phyloP scores from a whole-genome alignment of 768 basidiomycete genomes.

The Lyophyllum atratum region DNA sequence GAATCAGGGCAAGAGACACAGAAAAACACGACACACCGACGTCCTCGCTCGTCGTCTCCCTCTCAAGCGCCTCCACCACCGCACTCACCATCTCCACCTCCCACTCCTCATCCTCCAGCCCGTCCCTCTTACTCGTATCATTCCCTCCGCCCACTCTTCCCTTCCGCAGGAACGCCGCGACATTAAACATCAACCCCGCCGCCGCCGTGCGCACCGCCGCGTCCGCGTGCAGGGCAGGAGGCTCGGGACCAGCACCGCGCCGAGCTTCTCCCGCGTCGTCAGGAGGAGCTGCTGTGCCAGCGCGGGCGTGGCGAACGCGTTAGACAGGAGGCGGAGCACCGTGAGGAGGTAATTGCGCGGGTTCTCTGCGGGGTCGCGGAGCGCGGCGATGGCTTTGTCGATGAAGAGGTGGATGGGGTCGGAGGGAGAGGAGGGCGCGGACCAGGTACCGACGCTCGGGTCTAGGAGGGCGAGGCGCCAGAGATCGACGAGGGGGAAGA shows the following conservation, averaged over 20 bases:
- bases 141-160: constrained; percentile 46
- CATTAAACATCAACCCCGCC: constrained; percentile 81
- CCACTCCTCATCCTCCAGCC: constrained; percentile 76
- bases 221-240: constrained; percentile 74
- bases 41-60: constrained; percentile 76
- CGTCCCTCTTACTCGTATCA: constrained; percentile 32
- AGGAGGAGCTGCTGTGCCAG: constrained; percentile 42
- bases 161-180: constrained; percentile 67
- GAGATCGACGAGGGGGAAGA: constrained; percentile 84
- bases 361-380: constrained; percentile 9
- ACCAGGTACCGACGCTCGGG: constrained; percentile 54
- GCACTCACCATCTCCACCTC: constrained; percentile 83
- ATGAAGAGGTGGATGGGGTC: constrained; percentile 51
- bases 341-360: constrained; percentile 66
- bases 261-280: constrained; percentile 37
- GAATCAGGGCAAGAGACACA: not conserved
- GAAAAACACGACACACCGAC: constrained; percentile 60
- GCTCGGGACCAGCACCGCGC: constrained; percentile 60
- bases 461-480: constrained; percentile 81
- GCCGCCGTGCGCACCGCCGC: constrained; percentile 71
- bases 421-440: constrained; percentile 31
- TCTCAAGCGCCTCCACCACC: constrained; percentile 74
- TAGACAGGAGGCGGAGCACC: constrained; percentile 66
- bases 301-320: constrained; percentile 57
- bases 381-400: constrained; percentile 29